These are phyloP conservation scores for Cercophora sp. DNA, from an alignment of 495 filamentous ascomycete genomes.

Conservation along the genomic window DNA sequence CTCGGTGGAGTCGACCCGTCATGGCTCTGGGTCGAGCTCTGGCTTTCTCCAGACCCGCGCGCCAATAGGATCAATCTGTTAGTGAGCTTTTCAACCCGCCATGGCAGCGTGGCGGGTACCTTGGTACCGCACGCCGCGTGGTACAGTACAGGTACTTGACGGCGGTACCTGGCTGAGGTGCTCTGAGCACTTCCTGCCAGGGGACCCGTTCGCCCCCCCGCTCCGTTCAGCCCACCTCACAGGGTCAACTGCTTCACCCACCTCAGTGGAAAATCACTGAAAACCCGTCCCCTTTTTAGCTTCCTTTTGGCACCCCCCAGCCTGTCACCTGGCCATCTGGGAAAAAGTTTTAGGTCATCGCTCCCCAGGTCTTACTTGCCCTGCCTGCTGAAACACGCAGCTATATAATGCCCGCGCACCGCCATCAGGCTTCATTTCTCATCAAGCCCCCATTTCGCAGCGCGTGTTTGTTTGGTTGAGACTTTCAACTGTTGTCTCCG, in stretches of 20 bases:
- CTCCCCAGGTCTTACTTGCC: constrained; percentile 13
- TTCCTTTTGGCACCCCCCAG: constrained; percentile 15
- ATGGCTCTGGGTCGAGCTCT: constrained; percentile 16
- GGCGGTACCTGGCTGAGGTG: neutral
- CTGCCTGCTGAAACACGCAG: constrained; percentile 7
- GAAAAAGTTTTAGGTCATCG: constrained; percentile 34
- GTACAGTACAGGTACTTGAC: constrained; percentile 4
- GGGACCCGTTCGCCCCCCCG: neutral
- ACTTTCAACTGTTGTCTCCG: neutral
- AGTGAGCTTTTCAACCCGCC: constrained; percentile 24
- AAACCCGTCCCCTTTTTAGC: constrained; percentile 7
- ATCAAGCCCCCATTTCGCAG: constrained; percentile 6
- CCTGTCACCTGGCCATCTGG: constrained; percentile 21
- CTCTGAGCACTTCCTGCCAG: neutral
- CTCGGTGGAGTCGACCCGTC: constrained; percentile 20
- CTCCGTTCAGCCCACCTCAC: neutral
- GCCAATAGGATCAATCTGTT: constrained; percentile 28
- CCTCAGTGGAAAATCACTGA: constrained; percentile 10
- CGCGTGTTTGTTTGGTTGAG: constrained; percentile 18
- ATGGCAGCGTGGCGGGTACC: constrained; percentile 8
- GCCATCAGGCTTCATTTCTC: constrained; percentile 20
- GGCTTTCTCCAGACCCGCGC: constrained; percentile 5
- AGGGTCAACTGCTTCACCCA: neutral
- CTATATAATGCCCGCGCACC: constrained; percentile 27
- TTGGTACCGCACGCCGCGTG: constrained; percentile 9